Percentiles rank a stretch among this genome's conserved stretches.
phyloP scores from a whole-genome alignment of 805 yeast species.

The Metschnikowia hibisci region DNA sequence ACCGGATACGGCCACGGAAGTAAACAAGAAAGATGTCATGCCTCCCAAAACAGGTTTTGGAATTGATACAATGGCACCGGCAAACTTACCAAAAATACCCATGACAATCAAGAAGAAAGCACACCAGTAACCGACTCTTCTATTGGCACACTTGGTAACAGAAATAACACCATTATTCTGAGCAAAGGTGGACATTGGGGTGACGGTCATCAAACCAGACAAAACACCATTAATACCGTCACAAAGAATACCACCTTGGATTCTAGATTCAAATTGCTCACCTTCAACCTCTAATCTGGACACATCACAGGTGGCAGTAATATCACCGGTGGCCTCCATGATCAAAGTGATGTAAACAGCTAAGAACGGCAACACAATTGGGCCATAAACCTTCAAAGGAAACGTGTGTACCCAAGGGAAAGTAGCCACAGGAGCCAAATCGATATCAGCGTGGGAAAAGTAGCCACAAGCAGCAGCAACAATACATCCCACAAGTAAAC shows the following conservation, averaged over 20 bases:
- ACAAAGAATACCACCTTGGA: slow-evolving; percentile 90
- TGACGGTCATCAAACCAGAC: slow-evolving; percentile 73
- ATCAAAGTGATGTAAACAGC: slow-evolving; percentile 78
- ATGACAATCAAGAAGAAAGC: slow-evolving; percentile 75
- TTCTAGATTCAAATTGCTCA: slow-evolving; percentile 70
- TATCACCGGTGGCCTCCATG: slow-evolving; percentile 95
- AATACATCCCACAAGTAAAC: slow-evolving; percentile 82
- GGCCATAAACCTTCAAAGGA: slow-evolving; percentile 72
- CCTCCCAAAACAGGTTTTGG: slow-evolving; percentile 49
- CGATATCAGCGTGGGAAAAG: slow-evolving; percentile 55
- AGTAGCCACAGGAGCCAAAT: slow-evolving; percentile 74
- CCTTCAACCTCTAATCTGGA: slow-evolving; percentile 84
- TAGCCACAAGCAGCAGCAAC: slow-evolving; percentile 90
- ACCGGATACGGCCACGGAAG: slow-evolving; percentile 19
- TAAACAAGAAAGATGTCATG: slow-evolving; percentile 19
- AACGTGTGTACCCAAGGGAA: slow-evolving; percentile 89
- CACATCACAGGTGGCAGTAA: slow-evolving; percentile 91
- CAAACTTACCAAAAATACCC: slow-evolving; percentile 68
- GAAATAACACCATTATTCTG: slow-evolving; percentile 95
- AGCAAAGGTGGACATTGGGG: slow-evolving; percentile 92
- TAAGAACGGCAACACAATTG: slow-evolving; percentile 78
- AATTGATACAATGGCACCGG: slow-evolving; percentile 65
- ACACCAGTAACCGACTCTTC: slow-evolving; percentile 76
- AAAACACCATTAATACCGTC: slow-evolving; percentile 80
- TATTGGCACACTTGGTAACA: slow-evolving; percentile 85